Conservation (phyloP, 257 asterid species). For the Capsicum pubescens region DNA sequence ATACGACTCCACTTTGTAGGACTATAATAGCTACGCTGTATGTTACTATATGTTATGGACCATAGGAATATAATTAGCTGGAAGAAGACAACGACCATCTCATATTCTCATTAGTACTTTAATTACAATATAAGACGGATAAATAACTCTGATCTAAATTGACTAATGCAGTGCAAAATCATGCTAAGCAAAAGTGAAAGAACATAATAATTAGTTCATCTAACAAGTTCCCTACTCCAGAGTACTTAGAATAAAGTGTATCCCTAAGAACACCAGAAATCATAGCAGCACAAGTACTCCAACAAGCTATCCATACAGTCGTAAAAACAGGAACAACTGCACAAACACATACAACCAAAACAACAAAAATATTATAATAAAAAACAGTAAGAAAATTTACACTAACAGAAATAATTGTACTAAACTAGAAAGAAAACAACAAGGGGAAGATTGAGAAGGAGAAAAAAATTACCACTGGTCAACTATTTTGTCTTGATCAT, state of each 20-base stretch:
- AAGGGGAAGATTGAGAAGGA: not conserved
- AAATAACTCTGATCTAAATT: not conserved
- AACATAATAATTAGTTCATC: not conserved
- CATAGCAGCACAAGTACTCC: slow-evolving; percentile 59
- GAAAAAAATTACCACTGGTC: slow-evolving; percentile 50
- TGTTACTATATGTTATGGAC: not conserved
- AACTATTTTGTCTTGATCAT: slow-evolving; percentile 56
- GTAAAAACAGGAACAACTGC: slow-evolving; percentile 75
- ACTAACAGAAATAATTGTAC: not conserved
- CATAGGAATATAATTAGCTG: not conserved
- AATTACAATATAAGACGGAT: not conserved
- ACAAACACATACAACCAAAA: slow-evolving; percentile 21
- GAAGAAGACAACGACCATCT: not conserved
- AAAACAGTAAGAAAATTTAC: not conserved
- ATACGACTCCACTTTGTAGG: too few relatives aligned
- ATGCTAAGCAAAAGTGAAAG: not conserved
- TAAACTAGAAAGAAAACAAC: not conserved
- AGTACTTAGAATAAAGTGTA: not conserved
- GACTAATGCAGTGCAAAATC: not conserved
- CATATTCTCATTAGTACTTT: not conserved
- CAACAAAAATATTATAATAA: not conserved
- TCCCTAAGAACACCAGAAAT: slow-evolving; percentile 41
- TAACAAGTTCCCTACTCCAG: not conserved
- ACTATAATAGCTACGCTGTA: too few relatives aligned
- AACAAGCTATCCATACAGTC: slow-evolving; percentile 58